A percentile compares a stretch with the other conserved stretches of the same genome.
These are phyloP conservation scores for Komagataella populi DNA, from an alignment of 805 yeast genomes.

Conservation along the genomic window DNA sequence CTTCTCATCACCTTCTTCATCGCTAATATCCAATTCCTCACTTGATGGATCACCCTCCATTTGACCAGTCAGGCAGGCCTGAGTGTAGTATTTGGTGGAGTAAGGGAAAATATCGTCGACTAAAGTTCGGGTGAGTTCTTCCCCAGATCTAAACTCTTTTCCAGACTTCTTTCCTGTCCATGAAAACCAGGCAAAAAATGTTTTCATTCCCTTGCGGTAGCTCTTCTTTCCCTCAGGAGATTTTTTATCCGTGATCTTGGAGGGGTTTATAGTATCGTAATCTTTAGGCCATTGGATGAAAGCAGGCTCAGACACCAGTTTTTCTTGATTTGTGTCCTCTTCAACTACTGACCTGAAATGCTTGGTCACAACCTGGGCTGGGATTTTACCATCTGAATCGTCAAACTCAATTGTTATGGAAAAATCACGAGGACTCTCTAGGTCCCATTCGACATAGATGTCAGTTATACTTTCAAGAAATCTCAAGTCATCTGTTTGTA, in stretches of 20 bases:
- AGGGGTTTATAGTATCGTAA: conserved; percentile 42
- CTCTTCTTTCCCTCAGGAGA: conserved; percentile 39
- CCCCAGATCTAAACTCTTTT: conserved; percentile 69
- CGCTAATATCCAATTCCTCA: conserved; percentile 39
- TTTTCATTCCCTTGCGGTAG: conserved; percentile 62
- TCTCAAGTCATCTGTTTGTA: conserved; percentile 65
- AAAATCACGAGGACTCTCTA: conserved; percentile 38
- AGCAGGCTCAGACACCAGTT: conserved; percentile 38
- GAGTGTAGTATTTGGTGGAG: conserved; percentile 71
- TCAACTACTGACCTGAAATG: conserved; percentile 32
- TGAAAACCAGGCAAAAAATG: conserved; percentile 76
- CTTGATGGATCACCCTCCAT: conserved; percentile 35
- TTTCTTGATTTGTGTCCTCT: conserved; percentile 39
- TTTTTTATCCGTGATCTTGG: conserved; percentile 24
- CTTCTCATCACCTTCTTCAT: conserved; percentile 26
- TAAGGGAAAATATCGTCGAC: conserved; percentile 75
- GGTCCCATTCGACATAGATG: conserved; percentile 43
- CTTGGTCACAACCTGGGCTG: conserved; percentile 49
- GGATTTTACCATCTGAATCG: conserved; percentile 29
- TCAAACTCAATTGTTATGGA: conserved; percentile 46
- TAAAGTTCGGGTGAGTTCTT: conserved; percentile 57
- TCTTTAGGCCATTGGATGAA: conserved; percentile 59
- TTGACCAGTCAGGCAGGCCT: conserved; percentile 23
- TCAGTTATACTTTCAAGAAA: conserved; percentile 56
- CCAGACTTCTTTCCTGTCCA: conserved; percentile 77